phyloP scores from a whole-genome alignment of 139 green algal genomes.

The Haematococcus sp. region DNA sequence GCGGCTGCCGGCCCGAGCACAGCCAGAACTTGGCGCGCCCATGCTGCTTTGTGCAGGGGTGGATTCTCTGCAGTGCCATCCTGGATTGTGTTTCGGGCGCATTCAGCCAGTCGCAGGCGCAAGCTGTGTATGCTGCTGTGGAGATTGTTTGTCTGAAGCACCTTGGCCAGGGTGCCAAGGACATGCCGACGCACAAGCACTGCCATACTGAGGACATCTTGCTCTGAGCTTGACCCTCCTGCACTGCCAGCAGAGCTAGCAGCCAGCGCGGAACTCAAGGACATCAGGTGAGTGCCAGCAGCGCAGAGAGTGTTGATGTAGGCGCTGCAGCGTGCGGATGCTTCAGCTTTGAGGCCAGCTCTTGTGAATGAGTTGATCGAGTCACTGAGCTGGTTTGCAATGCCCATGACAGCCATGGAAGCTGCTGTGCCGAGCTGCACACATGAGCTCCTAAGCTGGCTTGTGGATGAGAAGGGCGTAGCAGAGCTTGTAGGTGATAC shows the following conservation, averaged over 20 bases:
- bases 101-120: background rate
- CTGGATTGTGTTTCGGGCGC: background rate
- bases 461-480: background rate
- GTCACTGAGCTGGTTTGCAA: no score
- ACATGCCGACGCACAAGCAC: background rate
- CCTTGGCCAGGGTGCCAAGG: background rate
- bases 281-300: background rate
- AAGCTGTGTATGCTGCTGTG: background rate
- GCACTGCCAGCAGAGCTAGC: background rate
- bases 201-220: background rate
- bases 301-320: no score
- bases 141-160: background rate
- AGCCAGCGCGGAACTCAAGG: background rate
- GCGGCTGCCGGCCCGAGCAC: background rate
- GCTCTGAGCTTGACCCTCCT: background rate
- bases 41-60: background rate
- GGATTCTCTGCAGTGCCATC: background rate
- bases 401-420: no score
- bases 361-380: no score
- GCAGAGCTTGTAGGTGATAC: background rate
- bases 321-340: no score
- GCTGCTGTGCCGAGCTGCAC: background rate
- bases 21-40: background rate
- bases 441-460: background rate
- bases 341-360: no score